These are phyloP conservation scores for Barnettozyma populi DNA, from an alignment of 805 yeast genomes.

Conservation along the genomic window DNA sequence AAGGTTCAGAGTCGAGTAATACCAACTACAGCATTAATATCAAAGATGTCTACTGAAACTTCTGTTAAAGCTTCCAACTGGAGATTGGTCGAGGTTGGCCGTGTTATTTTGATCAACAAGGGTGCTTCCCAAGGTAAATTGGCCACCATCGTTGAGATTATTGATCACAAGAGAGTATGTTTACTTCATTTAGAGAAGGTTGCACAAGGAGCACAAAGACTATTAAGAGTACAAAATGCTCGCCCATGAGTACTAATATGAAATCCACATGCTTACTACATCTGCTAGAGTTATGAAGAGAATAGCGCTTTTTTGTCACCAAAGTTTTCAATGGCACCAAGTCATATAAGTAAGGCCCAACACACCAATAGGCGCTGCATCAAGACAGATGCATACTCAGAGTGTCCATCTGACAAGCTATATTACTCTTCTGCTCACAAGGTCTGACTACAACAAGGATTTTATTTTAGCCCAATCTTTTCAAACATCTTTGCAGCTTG, in stretches of 20 bases:
- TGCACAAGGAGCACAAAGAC: not conserved
- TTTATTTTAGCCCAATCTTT: too few relatives aligned
- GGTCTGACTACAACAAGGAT: too few relatives aligned
- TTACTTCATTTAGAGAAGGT: not conserved
- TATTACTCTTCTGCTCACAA: too few relatives aligned
- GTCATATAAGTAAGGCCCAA: not conserved
- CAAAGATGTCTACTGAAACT: conserved; percentile 59
- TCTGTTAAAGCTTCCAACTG: conserved; percentile 95
- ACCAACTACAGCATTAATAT: conserved; percentile 10
- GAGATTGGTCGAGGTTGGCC: conserved; percentile 99
- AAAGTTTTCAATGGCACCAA: not conserved
- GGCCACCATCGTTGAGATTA: conserved; percentile 97
- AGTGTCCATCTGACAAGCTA: too few relatives aligned
- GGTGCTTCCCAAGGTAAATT: conserved; percentile 71
- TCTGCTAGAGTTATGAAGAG: not conserved
- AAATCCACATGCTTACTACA: not conserved
- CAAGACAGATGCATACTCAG: not conserved
- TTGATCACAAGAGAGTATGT: conserved; percentile 98
- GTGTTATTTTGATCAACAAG: conserved; percentile 90
- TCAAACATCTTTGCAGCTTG: not conserved
- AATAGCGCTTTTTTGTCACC: not conserved
- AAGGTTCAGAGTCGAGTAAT: conserved; percentile 1
- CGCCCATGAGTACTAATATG: not conserved
- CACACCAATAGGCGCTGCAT: not conserved
- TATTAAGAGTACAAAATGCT: not conserved